Base-by-base conservation (phyloP, 192 early-diverging fungal genomes). In the Allomyces arbusculus region DNA sequence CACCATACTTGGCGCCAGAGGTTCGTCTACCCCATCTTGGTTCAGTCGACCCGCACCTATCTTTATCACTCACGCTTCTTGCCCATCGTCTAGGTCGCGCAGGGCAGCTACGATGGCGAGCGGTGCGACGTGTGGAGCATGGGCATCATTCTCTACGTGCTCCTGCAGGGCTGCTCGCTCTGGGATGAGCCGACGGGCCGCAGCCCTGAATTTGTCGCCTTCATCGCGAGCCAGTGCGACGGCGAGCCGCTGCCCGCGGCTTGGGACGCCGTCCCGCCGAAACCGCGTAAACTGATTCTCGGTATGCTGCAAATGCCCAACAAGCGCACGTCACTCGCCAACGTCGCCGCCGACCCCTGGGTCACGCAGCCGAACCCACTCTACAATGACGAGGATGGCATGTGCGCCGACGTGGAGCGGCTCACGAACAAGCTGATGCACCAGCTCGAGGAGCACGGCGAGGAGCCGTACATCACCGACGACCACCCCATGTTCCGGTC, bases 111-210 rank as follows among this genome's bases (percentile, higher is more conserved):
- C 69, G 67, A 79, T 62, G 86, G 86, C 20, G 75, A 82, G 55
- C 66, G 69, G 40, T 84, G 83, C 1, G 86, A 88, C 63, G 76
- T 88, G 10, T 88, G 86, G 86, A 81, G 80, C 28, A 68, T 74
- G n/a, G 86, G 86, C 0, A 75, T 88, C 58, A 86, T 88, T 45
- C 74, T 88, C 22, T 88, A 77, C 66, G 86, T 83, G 0, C 74
- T 88, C 50, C 72, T 87, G 69, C 71, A 75, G n/a, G 86, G 86
- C 64, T 85, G 83, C 63, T 86, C 86, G 1, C 79, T 84, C 1
- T 88, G 86, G 86, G 84, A 77, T 14, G 76, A 83, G 64, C 86
- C 86, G 0, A 84, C 84, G 3, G 64, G 64, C 23, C 71, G 77
- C 40, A 84, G 83, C 66, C 70, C 74, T 16, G 85, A 87, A 61